These are phyloP conservation scores for Botrytis tulipae DNA, from an alignment of 2,329 filamentous ascomycete genomes.

Conservation along the genomic window DNA sequence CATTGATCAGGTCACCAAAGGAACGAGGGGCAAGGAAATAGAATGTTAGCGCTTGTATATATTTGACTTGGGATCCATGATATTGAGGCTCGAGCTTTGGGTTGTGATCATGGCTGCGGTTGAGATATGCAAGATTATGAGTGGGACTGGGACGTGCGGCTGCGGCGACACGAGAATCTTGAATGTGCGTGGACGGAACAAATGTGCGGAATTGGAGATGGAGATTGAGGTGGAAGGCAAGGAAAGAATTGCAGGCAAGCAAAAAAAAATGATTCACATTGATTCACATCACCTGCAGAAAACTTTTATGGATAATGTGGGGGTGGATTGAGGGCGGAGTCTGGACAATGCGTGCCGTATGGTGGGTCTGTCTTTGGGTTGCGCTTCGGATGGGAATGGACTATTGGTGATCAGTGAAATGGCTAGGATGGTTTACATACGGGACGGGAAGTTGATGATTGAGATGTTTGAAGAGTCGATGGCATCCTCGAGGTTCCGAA, in stretches of 20 bases:
- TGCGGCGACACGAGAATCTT: neutral
- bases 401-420: neutral
- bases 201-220: neutral
- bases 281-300: constrained; percentile 9
- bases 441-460: neutral
- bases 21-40: neutral
- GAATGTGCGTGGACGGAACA: neutral
- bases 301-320: neutral
- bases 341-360: constrained; percentile 6
- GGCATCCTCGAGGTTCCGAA: neutral
- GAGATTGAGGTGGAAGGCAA: neutral
- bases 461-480: neutral
- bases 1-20: neutral
- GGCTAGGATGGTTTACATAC: neutral
- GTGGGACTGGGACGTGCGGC: neutral
- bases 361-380: constrained; percentile 2
- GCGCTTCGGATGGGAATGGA: neutral
- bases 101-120: neutral
- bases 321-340: neutral
- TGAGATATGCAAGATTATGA: neutral
- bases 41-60: neutral
- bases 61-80: neutral
- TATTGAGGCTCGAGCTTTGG: constrained; percentile 3
- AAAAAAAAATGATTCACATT: neutral
- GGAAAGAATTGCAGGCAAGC: neutral